Conservation (phyloP, 2,329 filamentous ascomycete species). For the Colletotrichum sojae region DNA sequence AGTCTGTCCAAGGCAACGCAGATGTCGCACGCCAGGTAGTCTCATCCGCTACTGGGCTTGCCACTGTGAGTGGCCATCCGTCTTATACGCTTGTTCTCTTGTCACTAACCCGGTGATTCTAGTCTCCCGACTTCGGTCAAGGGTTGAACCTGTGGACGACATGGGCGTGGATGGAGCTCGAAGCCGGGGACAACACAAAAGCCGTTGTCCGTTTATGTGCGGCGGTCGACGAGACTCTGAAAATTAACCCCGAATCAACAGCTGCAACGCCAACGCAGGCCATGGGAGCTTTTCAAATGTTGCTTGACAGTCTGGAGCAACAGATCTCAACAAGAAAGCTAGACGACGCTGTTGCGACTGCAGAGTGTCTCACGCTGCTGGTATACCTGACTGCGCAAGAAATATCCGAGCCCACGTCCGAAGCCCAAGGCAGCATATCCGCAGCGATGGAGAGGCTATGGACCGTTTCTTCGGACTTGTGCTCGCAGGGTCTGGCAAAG, state of each 20-base stretch:
- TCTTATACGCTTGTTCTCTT: background rate
- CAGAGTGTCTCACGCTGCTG: slow-evolving; percentile 75
- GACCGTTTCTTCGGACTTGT: slow-evolving; percentile 59
- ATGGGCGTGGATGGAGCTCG: slow-evolving; percentile 79
- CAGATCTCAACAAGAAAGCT: slow-evolving; percentile 65
- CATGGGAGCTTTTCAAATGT: slow-evolving; percentile 67
- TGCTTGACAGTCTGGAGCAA: slow-evolving; percentile 69
- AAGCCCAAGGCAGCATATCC: slow-evolving; percentile 68
- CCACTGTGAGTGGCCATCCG: slow-evolving; percentile 47
- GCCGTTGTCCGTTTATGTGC: slow-evolving; percentile 59
- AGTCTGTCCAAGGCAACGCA: slow-evolving; percentile 70
- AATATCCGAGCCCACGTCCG: slow-evolving; percentile 59
- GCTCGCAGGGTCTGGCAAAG: slow-evolving; percentile 50
- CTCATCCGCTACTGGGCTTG: slow-evolving; percentile 69
- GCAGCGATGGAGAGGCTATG: slow-evolving; percentile 61
- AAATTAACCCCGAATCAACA: slow-evolving; percentile 39
- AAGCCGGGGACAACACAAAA: slow-evolving; percentile 49
- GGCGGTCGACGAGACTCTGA: slow-evolving; percentile 50
- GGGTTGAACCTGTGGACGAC: slow-evolving; percentile 65
- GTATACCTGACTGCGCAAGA: slow-evolving; percentile 71
- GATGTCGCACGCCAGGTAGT: slow-evolving; percentile 76
- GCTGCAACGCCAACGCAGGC: slow-evolving; percentile 54
- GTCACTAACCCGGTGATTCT: background rate
- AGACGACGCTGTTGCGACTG: slow-evolving; percentile 66
- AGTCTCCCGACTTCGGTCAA: slow-evolving; percentile 24